phyloP scores from a whole-genome alignment of 2,329 filamentous ascomycete genomes.

The Raffaelea albimanens region DNA sequence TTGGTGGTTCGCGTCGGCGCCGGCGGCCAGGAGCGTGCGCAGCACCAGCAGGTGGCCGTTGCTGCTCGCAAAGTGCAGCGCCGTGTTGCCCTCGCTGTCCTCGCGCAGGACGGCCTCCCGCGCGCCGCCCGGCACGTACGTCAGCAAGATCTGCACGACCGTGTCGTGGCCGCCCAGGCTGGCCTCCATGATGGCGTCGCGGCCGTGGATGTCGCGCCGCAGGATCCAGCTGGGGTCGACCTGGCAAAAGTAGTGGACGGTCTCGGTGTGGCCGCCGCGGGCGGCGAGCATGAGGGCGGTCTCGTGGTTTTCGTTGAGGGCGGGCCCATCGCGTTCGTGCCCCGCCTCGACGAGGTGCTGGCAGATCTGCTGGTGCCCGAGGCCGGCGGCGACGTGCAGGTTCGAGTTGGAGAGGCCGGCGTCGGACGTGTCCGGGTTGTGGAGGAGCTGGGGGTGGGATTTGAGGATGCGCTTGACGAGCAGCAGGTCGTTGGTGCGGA shows the following conservation, averaged over 20 bases:
- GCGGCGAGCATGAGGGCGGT: constrained; percentile 77
- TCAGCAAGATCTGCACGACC: constrained; percentile 54
- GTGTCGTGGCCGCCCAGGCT: constrained; percentile 53
- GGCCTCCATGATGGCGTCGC: constrained; percentile 64
- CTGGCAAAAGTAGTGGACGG: constrained; percentile 62
- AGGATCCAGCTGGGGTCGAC: constrained; percentile 53
- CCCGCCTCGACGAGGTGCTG: constrained; percentile 61
- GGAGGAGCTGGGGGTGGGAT: constrained; percentile 60
- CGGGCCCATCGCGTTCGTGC: constrained; percentile 62
- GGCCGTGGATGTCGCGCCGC: constrained; percentile 55
- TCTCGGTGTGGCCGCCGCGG: constrained; percentile 57
- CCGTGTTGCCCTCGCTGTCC: constrained; percentile 73
- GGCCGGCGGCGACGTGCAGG: constrained; percentile 68
- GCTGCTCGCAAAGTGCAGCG: constrained; percentile 75
- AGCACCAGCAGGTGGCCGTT: constrained; percentile 72
- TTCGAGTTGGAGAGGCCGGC: constrained; percentile 68
- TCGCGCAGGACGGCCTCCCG: constrained; percentile 42
- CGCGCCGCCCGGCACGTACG: constrained; percentile 47
- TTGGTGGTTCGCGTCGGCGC: constrained; percentile 61
- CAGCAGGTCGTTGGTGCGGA: constrained; percentile 60
- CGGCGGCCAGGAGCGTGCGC: constrained; percentile 66
- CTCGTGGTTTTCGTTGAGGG: constrained; percentile 69
- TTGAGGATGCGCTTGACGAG: constrained; percentile 70
- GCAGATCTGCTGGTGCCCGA: constrained; percentile 62
- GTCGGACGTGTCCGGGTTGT: constrained; percentile 68